These are phyloP conservation scores for Trametes versicolor DNA, from an alignment of 1,284 basidiomycete genomes.

Conservation along the genomic window DNA sequence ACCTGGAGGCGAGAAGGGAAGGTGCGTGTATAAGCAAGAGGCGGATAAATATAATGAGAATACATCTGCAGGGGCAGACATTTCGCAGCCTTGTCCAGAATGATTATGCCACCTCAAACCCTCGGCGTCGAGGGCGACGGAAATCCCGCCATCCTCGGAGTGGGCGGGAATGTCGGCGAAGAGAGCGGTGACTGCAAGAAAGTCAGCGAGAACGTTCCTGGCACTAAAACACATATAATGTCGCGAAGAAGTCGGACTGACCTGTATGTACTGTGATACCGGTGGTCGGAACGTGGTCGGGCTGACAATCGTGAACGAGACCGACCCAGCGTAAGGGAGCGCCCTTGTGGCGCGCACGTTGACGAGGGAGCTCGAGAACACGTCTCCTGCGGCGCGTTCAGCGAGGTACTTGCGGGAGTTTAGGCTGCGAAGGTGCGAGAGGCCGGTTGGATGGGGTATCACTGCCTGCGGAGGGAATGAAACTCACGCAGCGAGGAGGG, in stretches of 20 bases:
- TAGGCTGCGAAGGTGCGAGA: constrained; percentile 1
- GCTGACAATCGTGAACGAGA: neutral
- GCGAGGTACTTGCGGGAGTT: constrained; percentile 21
- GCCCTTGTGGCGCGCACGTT: neutral
- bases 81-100: no score
- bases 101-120: no score
- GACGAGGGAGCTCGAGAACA: neutral
- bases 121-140: neutral
- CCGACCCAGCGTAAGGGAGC: neutral
- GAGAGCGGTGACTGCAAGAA: neutral
- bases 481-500: constrained; percentile 26
- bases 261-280: neutral
- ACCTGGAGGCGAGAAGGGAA: no score
- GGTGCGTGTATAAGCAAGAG: no score
- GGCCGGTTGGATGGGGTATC: no score
- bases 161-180: neutral
- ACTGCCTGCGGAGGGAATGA: neutral
- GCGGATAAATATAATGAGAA: no score
- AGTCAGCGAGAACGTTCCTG: neutral
- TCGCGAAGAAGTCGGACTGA: no score
- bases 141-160: neutral
- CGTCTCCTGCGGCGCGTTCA: neutral
- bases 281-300: neutral
- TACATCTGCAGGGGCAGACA: no score
- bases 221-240: no score